phyloP scores from a whole-genome alignment of 1,284 basidiomycete genomes.

The Farysia itapuensis region DNA sequence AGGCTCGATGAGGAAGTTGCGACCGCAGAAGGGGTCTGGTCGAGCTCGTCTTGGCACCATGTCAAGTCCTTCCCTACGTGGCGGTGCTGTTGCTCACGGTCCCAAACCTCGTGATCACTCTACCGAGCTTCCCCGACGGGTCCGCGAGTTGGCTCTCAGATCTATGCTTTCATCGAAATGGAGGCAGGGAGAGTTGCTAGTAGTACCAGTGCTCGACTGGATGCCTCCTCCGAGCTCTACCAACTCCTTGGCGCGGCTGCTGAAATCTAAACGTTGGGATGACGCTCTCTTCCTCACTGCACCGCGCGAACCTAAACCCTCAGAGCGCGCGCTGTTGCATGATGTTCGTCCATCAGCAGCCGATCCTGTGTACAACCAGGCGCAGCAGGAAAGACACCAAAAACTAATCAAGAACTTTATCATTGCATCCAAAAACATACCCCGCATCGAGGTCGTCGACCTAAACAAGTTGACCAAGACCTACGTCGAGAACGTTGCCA shows the following conservation, averaged over 20 bases:
- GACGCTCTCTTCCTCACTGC: constrained; percentile 56
- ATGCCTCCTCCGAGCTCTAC: constrained; percentile 51
- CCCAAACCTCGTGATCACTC: constrained; percentile 87
- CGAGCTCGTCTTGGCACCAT: constrained; percentile 84
- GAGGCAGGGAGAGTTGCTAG: constrained; percentile 72
- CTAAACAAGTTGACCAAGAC: constrained; percentile 50
- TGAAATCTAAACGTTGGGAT: constrained; percentile 47
- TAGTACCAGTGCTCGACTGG: constrained; percentile 68
- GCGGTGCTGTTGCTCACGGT: constrained; percentile 88
- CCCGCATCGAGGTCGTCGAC: constrained; percentile 46
- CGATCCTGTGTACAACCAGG: constrained; percentile 47
- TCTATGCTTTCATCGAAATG: constrained; percentile 81
- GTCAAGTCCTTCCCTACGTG: constrained; percentile 83
- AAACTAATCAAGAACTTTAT: constrained; percentile 45
- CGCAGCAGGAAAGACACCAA: constrained; percentile 42
- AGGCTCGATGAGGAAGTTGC: constrained; percentile 83
- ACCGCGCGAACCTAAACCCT: constrained; percentile 42
- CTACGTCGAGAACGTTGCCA: constrained; percentile 26
- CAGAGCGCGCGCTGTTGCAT: constrained; percentile 13
- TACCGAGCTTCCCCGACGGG: constrained; percentile 84
- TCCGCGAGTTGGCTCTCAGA: constrained; percentile 87
- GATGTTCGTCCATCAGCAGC: constrained; percentile 39
- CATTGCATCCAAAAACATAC: constrained; percentile 48
- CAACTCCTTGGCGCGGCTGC: constrained; percentile 38
- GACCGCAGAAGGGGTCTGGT: constrained; percentile 89